Evolutionary conservation across 2,329 filamentous ascomycete species (phyloP).

Genomic region (Seiridium cupressi): DNA sequence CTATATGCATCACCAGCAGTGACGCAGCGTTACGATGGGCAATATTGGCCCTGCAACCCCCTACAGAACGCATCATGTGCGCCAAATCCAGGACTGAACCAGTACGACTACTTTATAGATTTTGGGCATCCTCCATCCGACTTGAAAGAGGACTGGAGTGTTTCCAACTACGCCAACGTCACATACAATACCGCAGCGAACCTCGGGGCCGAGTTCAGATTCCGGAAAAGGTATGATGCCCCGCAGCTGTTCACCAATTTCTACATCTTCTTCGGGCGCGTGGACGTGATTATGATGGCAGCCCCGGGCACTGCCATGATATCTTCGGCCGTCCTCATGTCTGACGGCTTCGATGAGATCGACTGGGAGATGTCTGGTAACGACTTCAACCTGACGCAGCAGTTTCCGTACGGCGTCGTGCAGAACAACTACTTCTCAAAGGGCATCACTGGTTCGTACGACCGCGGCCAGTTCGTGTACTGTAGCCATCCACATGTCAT

Average conservation of each 20-base stretch:
- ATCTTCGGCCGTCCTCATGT: conserved; percentile 25
- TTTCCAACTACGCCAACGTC: conserved; percentile 22
- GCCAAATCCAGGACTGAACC: conserved; percentile 18
- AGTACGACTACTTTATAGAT: conserved; percentile 26
- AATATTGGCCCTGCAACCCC: conserved; percentile 21
- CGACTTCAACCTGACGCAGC: conserved; percentile 26
- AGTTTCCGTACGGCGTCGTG: conserved; percentile 23
- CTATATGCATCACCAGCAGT: not conserved
- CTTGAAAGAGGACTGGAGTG: conserved; percentile 20
- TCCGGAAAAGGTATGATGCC: conserved; percentile 24
- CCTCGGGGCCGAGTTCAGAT: conserved; percentile 24
- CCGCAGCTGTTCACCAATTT: conserved; percentile 30
- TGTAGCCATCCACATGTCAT: conserved; percentile 21
- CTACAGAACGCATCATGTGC: conserved; percentile 20
- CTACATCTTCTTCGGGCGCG: conserved; percentile 28
- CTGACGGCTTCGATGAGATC: conserved; percentile 29
- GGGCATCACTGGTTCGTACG: conserved; percentile 20
- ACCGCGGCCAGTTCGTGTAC: not conserved
- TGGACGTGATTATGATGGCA: conserved; percentile 29
- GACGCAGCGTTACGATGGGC: conserved; percentile 1
- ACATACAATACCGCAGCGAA: conserved; percentile 21
- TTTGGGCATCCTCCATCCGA: conserved; percentile 24
- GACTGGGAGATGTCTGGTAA: conserved; percentile 31
- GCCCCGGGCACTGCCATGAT: conserved; percentile 27
- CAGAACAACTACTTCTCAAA: conserved; percentile 24